Base-by-base conservation (phyloP, 2,329 filamentous ascomycete species). In the Beauveria scarabaeidicola region DNA sequence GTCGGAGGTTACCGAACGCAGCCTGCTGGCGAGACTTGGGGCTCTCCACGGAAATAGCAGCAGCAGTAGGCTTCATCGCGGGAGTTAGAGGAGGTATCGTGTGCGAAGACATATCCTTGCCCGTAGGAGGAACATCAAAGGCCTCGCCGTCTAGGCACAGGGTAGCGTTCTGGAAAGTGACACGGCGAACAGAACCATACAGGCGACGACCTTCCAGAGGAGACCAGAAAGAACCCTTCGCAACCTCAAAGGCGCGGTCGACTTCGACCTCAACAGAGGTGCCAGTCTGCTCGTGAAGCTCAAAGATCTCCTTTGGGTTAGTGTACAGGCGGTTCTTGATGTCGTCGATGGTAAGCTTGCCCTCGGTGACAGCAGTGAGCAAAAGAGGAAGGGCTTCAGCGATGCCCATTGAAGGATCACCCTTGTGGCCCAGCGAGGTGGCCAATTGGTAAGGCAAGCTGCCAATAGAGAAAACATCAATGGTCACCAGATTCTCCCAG, bases 271-370 rank as follows among this genome's bases (percentile, higher is more conserved):
- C 89, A 40, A 92, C 80, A 5, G 82, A 83, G 41, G 87, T 86
- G 61, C 85, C 85, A n/a, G 81, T 74, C 73, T 92, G 89, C 66
- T 92, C 89, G 64, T 92, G 89, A 54, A 92, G 81, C 75, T 92
- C 88, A 66, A 92, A 92, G 66, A 92, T 91, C 69, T 83, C 82
- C 76, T 88, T 89, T 3, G 89, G 89, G 70, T 91, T 91, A 69
- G 90, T 86, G 70, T 91, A 88, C 51, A 92, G 79, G 46, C 87
- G 84, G 59, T 75, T 70, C 69, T 83, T 87, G 70, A 92, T 81
- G 68, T 92, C 88, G 36, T 91, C 87, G 40, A 91, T 74, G 3
- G 86, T 89, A 66, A 92, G 73, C 67, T 80, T 86, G 62, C 88
- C 88, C 69, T 91, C 87, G 5, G 85, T 78, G 54, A 91, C 88